Conservation (phyloP, 805 yeast species). For the Lachancea fermentati region DNA sequence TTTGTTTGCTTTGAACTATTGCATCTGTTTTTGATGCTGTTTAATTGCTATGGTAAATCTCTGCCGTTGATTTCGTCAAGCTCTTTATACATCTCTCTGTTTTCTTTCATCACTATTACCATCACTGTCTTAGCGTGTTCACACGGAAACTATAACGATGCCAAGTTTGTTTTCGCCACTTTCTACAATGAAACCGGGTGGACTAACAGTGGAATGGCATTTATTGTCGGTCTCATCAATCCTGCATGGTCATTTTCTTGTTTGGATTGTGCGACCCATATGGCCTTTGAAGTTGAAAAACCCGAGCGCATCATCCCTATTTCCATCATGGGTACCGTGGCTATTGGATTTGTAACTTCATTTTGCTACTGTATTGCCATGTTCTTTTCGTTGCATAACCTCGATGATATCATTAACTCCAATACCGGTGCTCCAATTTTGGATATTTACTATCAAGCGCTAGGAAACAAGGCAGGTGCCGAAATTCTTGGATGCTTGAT, state of each 20-base stretch:
- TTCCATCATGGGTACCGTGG: constrained; percentile 60
- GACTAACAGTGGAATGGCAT: constrained; percentile 53
- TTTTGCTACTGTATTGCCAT: constrained; percentile 49
- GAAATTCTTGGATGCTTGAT: constrained; percentile 46
- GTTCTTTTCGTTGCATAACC: constrained; percentile 57
- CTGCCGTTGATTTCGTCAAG: constrained; percentile 46
- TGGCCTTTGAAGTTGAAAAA: constrained; percentile 61
- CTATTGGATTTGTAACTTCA: constrained; percentile 63
- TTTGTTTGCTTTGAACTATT: constrained; percentile 47
- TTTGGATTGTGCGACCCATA: constrained; percentile 65
- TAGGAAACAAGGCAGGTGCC: constrained; percentile 52
- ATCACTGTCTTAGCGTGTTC: constrained; percentile 52
- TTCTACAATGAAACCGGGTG: constrained; percentile 60
- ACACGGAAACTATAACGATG: constrained; percentile 47
- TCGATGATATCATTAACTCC: constrained; percentile 43
- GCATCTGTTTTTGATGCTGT: constrained; percentile 42
- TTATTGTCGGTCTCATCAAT: constrained; percentile 60
- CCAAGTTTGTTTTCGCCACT: constrained; percentile 53
- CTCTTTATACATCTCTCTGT: constrained; percentile 50
- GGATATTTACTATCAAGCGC: constrained; percentile 58
- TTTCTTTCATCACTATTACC: constrained; percentile 51
- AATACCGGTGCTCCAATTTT: constrained; percentile 59
- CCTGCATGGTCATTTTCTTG: constrained; percentile 71
- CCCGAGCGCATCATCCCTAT: constrained; percentile 62
- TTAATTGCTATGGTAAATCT: constrained; percentile 50